Evolutionary conservation across 257 asterid species (phyloP), one percentile per base, ranked within the genome.

Genomic region (Solanum rostratum): DNA sequence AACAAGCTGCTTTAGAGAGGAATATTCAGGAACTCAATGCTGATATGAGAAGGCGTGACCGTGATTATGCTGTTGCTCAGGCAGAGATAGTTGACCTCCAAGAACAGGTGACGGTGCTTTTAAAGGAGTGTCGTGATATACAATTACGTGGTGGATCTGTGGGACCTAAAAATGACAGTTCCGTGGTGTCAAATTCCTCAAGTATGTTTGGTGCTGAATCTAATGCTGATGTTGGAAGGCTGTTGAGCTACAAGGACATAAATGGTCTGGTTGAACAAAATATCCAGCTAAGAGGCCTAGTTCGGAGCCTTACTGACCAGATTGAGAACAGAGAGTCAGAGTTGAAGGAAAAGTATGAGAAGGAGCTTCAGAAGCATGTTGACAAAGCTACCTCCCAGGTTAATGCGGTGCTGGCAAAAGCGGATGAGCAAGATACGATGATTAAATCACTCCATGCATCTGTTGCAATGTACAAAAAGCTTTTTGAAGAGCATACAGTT

Each of bases 91-190:
- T 84, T 85, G 97, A 95, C 90, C 98, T 96, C 87, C 95, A 95
- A 87, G 92, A 92, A 86, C 97, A 95, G 98, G 97, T 96, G 86
- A 88, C 99, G 83, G 86, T 92, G 55, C 97, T 96, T 71, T 78
- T 95, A 76, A 96, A 95, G 93, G 98, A 96, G 84, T 95, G 99
- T 74, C 94, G 95, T 83, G 98, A 95, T 89, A 89, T 96, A 85
- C 99, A 96, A 89, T 78, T 96, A 86, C 99, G 98, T 27, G 90
- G 95, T 91, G 99, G 99, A 87, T 92, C 92, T 19, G 85, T 80
- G 85, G 82, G 86, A 85, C 88, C 68, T 57, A 88, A 87, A 80
- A 37, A 74, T 84, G 90, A 85, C 82, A 87, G 88, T 80, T 89
- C 85, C 81, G 57, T 68, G 82, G 20, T 84, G 53, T 41, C 85